These are phyloP conservation scores for Avena insularis DNA, from an alignment of 176 grass and related monocot species.

Conservation along the genomic window DNA sequence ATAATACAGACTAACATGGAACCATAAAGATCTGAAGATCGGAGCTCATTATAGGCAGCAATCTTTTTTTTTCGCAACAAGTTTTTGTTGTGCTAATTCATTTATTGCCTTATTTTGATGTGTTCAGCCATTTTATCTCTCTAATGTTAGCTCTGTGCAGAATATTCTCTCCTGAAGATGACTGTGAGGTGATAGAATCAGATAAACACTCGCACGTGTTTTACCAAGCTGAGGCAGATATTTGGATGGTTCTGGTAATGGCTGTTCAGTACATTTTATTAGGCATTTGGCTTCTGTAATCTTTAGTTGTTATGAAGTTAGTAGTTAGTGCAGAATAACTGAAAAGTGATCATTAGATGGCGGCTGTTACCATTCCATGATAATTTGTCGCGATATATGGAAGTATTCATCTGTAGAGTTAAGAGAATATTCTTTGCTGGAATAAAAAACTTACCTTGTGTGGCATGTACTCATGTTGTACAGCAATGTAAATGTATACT, in stretches of 20 bases:
- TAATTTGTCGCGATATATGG: neutral
- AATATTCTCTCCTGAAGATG: conserved; percentile 91
- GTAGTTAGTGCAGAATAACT: neutral
- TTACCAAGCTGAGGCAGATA: conserved; percentile 87
- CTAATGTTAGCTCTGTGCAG: conserved; percentile 52
- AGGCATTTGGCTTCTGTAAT: neutral
- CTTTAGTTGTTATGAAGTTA: neutral
- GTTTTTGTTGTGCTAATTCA: neutral
- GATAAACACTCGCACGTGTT: conserved; percentile 92
- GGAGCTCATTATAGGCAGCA: neutral
- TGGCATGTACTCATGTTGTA: conserved; percentile 28
- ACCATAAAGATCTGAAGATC: neutral
- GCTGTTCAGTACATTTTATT: conserved; percentile 1
- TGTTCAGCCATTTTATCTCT: conserved; percentile 8
- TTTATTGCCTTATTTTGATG: conserved; percentile 13
- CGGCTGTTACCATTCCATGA: neutral
- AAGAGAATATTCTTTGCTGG: neutral
- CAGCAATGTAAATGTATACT: conserved; percentile 29
- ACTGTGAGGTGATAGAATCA: conserved; percentile 94
- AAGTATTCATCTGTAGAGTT: conserved; percentile 21
- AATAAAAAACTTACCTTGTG: neutral
- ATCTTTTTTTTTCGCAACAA: neutral
- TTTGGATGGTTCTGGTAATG: conserved; percentile 97
- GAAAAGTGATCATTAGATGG: neutral
- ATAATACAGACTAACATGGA: conserved; percentile 14